Evolutionary conservation across 2,329 filamentous ascomycete species (phyloP).

Genomic region (Passalora sequoiae): DNA sequence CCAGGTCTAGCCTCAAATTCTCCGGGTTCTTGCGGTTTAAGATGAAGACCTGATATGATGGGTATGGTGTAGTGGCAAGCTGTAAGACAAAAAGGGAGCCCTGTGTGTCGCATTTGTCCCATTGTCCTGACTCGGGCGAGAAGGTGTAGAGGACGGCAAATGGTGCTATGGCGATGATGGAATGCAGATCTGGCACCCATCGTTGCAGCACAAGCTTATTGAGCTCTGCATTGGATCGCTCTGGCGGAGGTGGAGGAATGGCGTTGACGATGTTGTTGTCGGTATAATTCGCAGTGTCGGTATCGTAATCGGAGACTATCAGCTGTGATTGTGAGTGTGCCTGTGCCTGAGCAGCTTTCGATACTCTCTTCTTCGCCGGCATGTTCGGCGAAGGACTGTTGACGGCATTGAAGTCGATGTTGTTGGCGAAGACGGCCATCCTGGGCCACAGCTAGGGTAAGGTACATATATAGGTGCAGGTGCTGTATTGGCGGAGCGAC

Average conservation of each 20-base stretch:
- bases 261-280: constrained; percentile 31
- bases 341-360: constrained; percentile 13
- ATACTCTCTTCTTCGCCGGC: constrained; percentile 12
- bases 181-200: constrained; percentile 67
- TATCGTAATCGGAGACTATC: constrained; percentile 48
- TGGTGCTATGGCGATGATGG: constrained; percentile 73
- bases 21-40: constrained; percentile 46
- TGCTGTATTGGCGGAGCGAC: too few species aligned
- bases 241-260: constrained; percentile 37
- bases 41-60: constrained; percentile 43
- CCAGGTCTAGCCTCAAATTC: constrained; percentile 44
- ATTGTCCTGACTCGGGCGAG: constrained; percentile 57
- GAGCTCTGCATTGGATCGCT: constrained; percentile 74
- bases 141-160: constrained; percentile 86
- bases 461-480: too few species aligned
- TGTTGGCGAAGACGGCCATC: constrained; percentile 6
- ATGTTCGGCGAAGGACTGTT: constrained; percentile 6
- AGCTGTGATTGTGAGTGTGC: constrained; percentile 19
- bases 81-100: constrained; percentile 86
- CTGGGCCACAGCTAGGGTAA: background rate
- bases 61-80: constrained; percentile 38
- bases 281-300: constrained; percentile 39
- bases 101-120: constrained; percentile 83
- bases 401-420: constrained; percentile 7
- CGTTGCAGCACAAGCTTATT: constrained; percentile 80